Base-by-base conservation (phyloP, 2,329 filamentous ascomycete species). In the Pyrenophora teres region DNA sequence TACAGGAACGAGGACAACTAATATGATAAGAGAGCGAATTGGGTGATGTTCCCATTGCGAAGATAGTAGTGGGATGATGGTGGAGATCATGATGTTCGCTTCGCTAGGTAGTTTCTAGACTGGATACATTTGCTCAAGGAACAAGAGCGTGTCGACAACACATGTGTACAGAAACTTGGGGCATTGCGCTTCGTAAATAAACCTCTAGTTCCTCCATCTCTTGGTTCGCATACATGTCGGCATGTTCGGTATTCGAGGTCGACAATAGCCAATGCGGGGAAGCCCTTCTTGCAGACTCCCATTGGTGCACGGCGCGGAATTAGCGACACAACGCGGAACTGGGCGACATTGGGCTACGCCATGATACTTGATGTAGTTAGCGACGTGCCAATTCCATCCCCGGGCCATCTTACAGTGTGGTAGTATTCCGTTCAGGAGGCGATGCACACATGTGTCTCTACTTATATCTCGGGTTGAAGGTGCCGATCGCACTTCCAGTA, bases 1-100 rank as follows among this genome's bases (percentile, higher is more conserved):
- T 2, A 74, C 16, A 0, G 72, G 70, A 3, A 72, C 21, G n/a
- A 67, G 46, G 25, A 75, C 5, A 7, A 70, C 30, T 2, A 65
- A 27, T 2, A 66, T 18, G 2, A 68, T 6, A 3, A 64, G 8
- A 2, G 63, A 62, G 30, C 64, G 68, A 16, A 70, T 2, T 10
- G 69, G 62, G 42, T 74, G 62, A 16, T 60, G 39, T 10, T 45
- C 37, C 4, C 67, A 40, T 40, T 71, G 54, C 16, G 53, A 43
- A 8, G 62, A 62, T 32, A 71, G 23, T 15, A 68, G 36, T 3
- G 65, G 63, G 2, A 63, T 9, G 18, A 71, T 62, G 6, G 53
- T 65, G 23, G 68, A 67, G 23, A 69, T 71, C 69, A 72, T 71
- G 3, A 40, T 55, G 39, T 37, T 38, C 18, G 18, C 18, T 25